Conservation (phyloP, 441 rosid genomes). For the Mallotus repandus region DNA sequence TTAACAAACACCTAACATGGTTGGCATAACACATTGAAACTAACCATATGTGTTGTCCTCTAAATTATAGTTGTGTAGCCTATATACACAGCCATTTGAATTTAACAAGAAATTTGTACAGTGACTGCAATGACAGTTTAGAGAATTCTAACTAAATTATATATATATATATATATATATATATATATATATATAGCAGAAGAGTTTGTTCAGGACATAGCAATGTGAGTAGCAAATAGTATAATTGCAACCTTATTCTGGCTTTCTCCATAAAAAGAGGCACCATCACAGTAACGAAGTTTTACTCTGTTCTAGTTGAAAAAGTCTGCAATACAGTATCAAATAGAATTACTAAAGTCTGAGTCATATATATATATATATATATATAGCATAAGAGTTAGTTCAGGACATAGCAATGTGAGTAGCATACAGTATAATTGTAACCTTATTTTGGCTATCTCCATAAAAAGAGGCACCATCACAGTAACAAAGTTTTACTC, state of each 20-base stretch:
- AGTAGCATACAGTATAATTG: background rate
- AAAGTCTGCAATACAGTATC: slow-evolving; percentile 56
- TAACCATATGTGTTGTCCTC: slow-evolving; percentile 88
- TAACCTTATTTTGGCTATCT: slow-evolving; percentile 72
- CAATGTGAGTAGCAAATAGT: background rate
- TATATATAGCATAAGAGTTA: background rate
- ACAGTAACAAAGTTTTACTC: slow-evolving; percentile 91
- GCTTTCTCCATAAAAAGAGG: slow-evolving; percentile 82
- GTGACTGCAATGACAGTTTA: background rate
- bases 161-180: background rate
- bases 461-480: slow-evolving; percentile 96
- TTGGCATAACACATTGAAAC: slow-evolving; percentile 67
- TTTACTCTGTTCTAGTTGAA: slow-evolving; percentile 96
- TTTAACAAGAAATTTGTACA: background rate
- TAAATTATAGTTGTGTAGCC: slow-evolving; percentile 61
- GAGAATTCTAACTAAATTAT: slow-evolving; percentile 2
- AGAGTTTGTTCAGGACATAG: background rate
- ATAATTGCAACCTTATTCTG: slow-evolving; percentile 57
- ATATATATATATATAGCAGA: background rate
- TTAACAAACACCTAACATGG: slow-evolving; percentile 40
- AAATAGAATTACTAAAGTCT: too few relatives aligned
- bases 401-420: background rate
- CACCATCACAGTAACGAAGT: slow-evolving; percentile 95
- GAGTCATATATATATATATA: too few relatives aligned
- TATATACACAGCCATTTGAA: slow-evolving; percentile 20